Conservation (phyloP, 345 rosid species). For the Cardamine occulta region DNA sequence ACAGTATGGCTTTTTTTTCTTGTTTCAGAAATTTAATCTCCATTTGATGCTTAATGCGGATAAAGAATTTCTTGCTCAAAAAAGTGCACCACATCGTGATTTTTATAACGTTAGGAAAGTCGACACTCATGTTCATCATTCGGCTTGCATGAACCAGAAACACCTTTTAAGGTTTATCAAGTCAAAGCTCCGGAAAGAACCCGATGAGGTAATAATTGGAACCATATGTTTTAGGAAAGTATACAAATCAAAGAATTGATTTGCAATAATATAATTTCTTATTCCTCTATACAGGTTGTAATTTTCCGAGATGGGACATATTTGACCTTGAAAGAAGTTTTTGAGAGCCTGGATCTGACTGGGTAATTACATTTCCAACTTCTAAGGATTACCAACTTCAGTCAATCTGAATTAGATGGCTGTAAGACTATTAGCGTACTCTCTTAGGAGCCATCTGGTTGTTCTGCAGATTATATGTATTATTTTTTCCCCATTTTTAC, state of each 20-base stretch:
- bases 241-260: not conserved
- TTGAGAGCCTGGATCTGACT: constrained; percentile 90
- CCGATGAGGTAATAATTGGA: constrained; percentile 76
- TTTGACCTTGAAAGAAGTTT: constrained; percentile 92
- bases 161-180: constrained; percentile 97
- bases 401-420: constrained; percentile 14
- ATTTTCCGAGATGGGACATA: constrained; percentile 98
- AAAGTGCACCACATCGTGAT: constrained; percentile 99
- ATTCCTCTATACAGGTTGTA: constrained; percentile 73
- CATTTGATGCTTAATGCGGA: constrained; percentile 99
- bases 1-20: constrained; percentile 3
- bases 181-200: constrained; percentile 96
- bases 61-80: constrained; percentile 94
- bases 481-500: not conserved
- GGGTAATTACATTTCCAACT: constrained; percentile 58
- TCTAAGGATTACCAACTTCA: not conserved
- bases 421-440: constrained; percentile 10
- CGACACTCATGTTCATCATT: constrained; percentile 98
- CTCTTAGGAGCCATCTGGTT: not conserved
- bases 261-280: constrained; percentile 16
- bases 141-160: constrained; percentile 99
- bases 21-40: constrained; percentile 89
- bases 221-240: constrained; percentile 8
- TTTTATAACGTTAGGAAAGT: constrained; percentile 98
- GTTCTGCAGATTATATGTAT: not conserved